Base-by-base conservation (phyloP, 495 filamentous ascomycete genomes). In the Podospora australis region DNA sequence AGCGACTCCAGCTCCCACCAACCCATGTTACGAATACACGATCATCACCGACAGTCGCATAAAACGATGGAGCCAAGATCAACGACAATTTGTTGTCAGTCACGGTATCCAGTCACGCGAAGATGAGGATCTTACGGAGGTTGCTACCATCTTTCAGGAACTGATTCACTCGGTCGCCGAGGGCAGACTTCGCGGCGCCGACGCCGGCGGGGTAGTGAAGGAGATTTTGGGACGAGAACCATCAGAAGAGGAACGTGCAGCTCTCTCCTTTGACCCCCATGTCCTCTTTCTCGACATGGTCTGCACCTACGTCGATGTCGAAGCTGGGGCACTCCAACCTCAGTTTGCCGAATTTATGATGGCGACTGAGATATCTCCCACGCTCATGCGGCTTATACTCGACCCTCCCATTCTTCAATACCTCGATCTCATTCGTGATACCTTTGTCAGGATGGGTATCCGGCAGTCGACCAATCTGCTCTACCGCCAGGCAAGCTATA, bases 401-500 rank as follows among this genome's bases (percentile, higher is more conserved):
- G 94, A 97, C 39, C 78, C 78, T 2, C 70, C 77, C 9, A 68
- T 95, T 9, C 71, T 99, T 13, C 77, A 86, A 55, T 71, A 79
- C 3, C 70, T 96, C 14, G 80, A 82, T 8, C 69, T 99, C 41
- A 86, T 96, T 39, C 82, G 88, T n/a, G 79, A 82, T 4, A 87
- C 83, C 0, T 99, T 96, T 59, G 70, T 76, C n/a, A 79, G 83
- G 40, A 80, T 90, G 58, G 84, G 82, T 3, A 86, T 95, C 52
- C 82, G 90, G 44, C 88, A 94, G 53, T 83, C 88, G 44, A 99
- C 94, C 6, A 89, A 92, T 56, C 68, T 91, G 14, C 79, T 97
- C 2, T 99, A 99, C 58, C 84, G 89, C 38, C 94, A 97, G 62
- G 87, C 89, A 1, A 96, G 94, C 60, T 96, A 95, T 70, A 99